Conservation (phyloP, 306 rosid species). For the Psophocarpus tetragonolobus region DNA sequence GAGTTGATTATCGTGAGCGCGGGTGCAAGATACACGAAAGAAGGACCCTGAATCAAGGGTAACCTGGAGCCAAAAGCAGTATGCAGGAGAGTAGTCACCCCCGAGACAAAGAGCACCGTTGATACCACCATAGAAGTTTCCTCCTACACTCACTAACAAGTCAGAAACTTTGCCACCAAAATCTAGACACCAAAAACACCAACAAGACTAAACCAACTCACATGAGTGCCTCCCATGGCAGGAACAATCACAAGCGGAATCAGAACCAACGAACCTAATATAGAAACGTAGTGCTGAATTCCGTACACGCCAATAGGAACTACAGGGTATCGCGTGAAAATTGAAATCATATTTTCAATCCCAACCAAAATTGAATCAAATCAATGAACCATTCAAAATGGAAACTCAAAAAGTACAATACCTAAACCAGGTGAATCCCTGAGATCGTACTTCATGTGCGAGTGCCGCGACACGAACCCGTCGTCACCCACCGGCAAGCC, state of each 20-base stretch:
- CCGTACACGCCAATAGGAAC: slow-evolving; percentile 90
- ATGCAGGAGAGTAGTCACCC: slow-evolving; percentile 89
- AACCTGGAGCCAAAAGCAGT: slow-evolving; percentile 86
- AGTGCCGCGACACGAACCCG: slow-evolving; percentile 61
- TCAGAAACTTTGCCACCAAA: slow-evolving; percentile 29
- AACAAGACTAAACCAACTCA: slow-evolving; percentile 53
- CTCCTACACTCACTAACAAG: slow-evolving; percentile 74
- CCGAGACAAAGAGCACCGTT: slow-evolving; percentile 85
- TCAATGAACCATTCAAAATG: background rate
- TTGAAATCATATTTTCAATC: slow-evolving; percentile 3
- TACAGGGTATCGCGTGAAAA: slow-evolving; percentile 32
- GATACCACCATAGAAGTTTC: slow-evolving; percentile 88
- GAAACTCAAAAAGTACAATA: slow-evolving; percentile 3
- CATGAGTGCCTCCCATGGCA: slow-evolving; percentile 98
- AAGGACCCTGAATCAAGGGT: slow-evolving; percentile 95
- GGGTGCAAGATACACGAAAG: slow-evolving; percentile 89
- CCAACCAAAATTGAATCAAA: background rate
- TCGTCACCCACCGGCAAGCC: slow-evolving; percentile 73
- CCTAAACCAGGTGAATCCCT: slow-evolving; percentile 96
- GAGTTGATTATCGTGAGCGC: slow-evolving; percentile 87
- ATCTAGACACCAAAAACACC: background rate
- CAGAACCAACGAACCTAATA: slow-evolving; percentile 87
- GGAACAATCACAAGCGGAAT: slow-evolving; percentile 92
- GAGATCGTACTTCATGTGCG: slow-evolving; percentile 85
- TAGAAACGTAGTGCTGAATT: slow-evolving; percentile 84